Conservation (phyloP, 805 yeast genomes). For the Cyberlindnera saturnus region DNA sequence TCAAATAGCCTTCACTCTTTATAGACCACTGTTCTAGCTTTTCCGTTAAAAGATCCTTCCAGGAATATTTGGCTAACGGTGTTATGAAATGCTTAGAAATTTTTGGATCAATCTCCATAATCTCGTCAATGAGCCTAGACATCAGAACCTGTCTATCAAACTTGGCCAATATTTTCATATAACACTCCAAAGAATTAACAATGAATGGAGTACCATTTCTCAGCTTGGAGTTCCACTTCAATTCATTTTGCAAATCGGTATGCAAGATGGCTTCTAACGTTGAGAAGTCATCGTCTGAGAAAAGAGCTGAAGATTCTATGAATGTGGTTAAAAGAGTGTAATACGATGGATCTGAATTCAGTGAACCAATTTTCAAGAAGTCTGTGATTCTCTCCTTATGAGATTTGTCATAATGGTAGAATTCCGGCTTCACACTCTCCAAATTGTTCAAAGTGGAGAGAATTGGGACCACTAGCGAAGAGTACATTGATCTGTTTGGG, state of each 20-base stretch:
- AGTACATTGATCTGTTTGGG: conserved; percentile 35
- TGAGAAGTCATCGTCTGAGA: conserved; percentile 11
- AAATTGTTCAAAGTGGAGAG: conserved; percentile 40
- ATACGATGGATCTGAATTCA: conserved; percentile 46
- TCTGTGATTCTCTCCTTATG: conserved; percentile 38
- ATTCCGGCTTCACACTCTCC: conserved; percentile 38
- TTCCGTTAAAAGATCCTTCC: conserved; percentile 7
- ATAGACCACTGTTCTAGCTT: conserved; percentile 4
- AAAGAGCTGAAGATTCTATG: conserved; percentile 12
- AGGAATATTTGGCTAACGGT: conserved; percentile 14
- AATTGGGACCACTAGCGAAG: conserved; percentile 41
- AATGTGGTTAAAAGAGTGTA: conserved; percentile 28
- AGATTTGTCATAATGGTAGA: conserved; percentile 51
- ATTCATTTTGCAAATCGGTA: conserved; percentile 22
- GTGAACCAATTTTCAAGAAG: conserved; percentile 47
- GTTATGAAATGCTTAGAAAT: conserved; percentile 16
- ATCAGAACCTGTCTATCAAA: neutral
- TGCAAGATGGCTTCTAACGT: conserved; percentile 27
- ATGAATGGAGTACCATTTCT: conserved; percentile 27
- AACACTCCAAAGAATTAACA: conserved; percentile 26
- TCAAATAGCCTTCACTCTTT: conserved; percentile 4
- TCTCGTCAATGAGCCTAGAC: conserved; percentile 12
- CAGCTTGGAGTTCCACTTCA: conserved; percentile 24
- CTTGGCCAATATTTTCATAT: conserved; percentile 17
- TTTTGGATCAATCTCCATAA: conserved; percentile 11